These are phyloP conservation scores for Chlamydomonas sp. DNA, from an alignment of 139 green algal species.

Conservation along the genomic window DNA sequence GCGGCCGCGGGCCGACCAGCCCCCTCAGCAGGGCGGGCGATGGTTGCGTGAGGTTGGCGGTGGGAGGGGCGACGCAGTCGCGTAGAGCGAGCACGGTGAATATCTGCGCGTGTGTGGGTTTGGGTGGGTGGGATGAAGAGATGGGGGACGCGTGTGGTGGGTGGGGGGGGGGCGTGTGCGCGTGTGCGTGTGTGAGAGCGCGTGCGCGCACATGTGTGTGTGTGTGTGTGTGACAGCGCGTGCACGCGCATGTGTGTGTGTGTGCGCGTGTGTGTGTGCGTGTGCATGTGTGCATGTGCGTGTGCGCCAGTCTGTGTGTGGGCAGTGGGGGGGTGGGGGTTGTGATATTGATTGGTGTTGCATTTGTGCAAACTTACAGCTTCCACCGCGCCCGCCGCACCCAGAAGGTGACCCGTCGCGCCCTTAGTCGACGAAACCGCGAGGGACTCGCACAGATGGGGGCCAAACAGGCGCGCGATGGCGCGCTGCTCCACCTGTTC, in stretches of 20 bases:
- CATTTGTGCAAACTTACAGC: constrained; percentile 22
- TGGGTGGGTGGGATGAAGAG: background rate
- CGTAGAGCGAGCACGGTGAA: constrained; percentile 69
- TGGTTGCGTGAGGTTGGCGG: constrained; percentile 65
- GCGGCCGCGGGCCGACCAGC: constrained; percentile 27
- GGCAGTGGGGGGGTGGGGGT: too few species aligned
- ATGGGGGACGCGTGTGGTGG: too few species aligned
- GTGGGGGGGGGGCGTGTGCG: too few species aligned
- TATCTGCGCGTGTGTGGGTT: constrained; percentile 21
- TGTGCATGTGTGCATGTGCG: background rate
- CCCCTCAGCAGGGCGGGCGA: constrained; percentile 35
- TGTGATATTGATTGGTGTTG: too few species aligned
- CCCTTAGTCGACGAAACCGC: constrained; percentile 81
- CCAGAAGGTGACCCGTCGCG: constrained; percentile 86
- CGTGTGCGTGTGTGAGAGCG: too few species aligned
- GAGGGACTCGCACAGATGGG: constrained; percentile 12
- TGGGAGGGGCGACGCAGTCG: constrained; percentile 58
- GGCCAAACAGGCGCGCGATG: constrained; percentile 65
- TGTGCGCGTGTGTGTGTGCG: background rate
- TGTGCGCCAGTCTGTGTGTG: background rate
- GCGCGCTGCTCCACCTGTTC: constrained; percentile 70
- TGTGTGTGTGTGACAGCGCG: too few species aligned
- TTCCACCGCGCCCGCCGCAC: constrained; percentile 83
- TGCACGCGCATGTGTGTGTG: background rate
- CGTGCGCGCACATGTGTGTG: background rate